phyloP scores from a whole-genome alignment of 345 rosid species.

The Ceriops zippeliana region DNA sequence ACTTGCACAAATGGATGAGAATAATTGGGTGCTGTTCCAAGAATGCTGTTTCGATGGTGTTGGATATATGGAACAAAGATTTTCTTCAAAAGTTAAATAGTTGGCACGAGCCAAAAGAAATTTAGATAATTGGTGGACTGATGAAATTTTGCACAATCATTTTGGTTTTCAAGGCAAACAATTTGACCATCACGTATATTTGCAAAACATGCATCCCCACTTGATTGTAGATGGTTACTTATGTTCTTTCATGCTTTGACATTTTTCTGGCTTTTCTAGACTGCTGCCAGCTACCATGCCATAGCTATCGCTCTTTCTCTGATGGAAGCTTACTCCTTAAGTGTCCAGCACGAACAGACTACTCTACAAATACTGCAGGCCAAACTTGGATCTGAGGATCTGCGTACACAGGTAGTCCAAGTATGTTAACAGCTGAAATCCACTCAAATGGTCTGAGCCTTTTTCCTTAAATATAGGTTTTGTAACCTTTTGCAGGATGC shows the following conservation, averaged over 20 bases:
- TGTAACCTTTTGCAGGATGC: slow-evolving; percentile 27
- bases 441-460: neutral
- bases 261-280: slow-evolving; percentile 25
- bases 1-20: no score
- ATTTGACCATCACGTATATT: neutral
- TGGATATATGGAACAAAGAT: neutral
- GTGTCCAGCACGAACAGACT: slow-evolving; percentile 38
- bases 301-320: slow-evolving; percentile 37
- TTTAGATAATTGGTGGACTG: no score
- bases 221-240: no score
- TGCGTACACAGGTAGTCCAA: slow-evolving; percentile 31
- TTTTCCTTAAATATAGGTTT: neutral
- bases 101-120: no score
- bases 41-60: neutral
- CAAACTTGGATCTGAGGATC: slow-evolving; percentile 36
- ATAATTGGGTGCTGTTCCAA: no score
- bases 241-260: slow-evolving; percentile 1
- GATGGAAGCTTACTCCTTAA: slow-evolving; percentile 38
- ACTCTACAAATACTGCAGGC: slow-evolving; percentile 36
- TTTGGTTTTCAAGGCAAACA: slow-evolving; percentile 6
- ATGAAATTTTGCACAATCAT: neutral
- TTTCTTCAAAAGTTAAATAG: no score
- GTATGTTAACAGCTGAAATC: slow-evolving; percentile 5
- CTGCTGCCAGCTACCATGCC: slow-evolving; percentile 42
- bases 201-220: no score